Evolutionary conservation across 768 basidiomycete genomes (phyloP).

Genomic region (Hypholoma fasciculare): DNA sequence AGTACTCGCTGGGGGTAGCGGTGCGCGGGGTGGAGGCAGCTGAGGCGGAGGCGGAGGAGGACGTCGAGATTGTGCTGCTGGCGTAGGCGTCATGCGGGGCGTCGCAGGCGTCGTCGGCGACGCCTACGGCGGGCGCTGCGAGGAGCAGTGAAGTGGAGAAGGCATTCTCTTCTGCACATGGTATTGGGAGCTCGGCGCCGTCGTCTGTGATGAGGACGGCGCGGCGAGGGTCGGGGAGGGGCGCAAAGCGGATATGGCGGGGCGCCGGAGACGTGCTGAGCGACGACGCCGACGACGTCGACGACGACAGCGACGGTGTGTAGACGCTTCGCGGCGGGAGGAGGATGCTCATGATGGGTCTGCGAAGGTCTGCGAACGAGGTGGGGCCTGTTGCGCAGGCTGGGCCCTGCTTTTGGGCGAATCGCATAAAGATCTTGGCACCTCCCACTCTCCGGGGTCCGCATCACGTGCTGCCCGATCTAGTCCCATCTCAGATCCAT

Average conservation of each 20-base stretch:
- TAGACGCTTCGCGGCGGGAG: slow-evolving; percentile 2
- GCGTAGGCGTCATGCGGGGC: neutral
- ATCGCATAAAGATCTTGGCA: slow-evolving; percentile 12
- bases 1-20: slow-evolving; percentile 25
- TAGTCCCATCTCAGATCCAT: slow-evolving; percentile 6
- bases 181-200: slow-evolving; percentile 39
- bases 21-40: slow-evolving; percentile 19
- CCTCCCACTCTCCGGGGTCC: slow-evolving; percentile 10
- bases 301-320: slow-evolving; percentile 2
- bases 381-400: too few species aligned
- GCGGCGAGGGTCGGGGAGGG: slow-evolving; percentile 75
- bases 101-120: slow-evolving; percentile 2
- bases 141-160: slow-evolving; percentile 21
- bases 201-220: slow-evolving; percentile 43
- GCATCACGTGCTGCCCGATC: slow-evolving; percentile 13
- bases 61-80: slow-evolving; percentile 24
- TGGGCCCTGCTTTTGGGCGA: too few species aligned
- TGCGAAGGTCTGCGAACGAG: too few species aligned
- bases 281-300: slow-evolving; percentile 12
- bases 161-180: slow-evolving; percentile 18
- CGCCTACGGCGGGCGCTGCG: neutral
- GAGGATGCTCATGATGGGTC: too few species aligned
- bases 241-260: slow-evolving; percentile 74
- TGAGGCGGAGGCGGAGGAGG: slow-evolving; percentile 19
- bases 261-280: slow-evolving; percentile 9